These are phyloP conservation scores for Phytophthora ramorum DNA, from an alignment of 352 stramenopile species.

Conservation along the genomic window DNA sequence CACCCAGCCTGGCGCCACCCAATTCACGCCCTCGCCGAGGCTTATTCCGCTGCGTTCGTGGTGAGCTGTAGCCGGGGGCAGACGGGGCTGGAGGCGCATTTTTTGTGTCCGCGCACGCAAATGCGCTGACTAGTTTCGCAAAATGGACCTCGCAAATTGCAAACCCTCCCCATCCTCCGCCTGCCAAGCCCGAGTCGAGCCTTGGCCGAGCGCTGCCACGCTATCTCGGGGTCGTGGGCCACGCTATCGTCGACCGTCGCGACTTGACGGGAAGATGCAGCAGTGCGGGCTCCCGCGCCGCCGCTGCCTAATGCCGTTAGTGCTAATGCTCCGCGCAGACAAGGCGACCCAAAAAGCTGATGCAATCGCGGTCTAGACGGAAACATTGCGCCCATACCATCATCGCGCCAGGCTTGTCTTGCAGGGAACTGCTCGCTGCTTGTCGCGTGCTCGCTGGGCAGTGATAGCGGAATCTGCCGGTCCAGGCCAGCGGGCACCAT, in stretches of 20 bases:
- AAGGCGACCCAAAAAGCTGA: not conserved
- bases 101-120: conserved; percentile 23
- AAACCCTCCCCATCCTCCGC: not conserved
- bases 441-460: not conserved
- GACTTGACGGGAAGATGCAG: conserved; percentile 28
- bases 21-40: not conserved
- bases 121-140: conserved; percentile 13
- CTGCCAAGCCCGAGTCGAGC: not conserved
- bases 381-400: not conserved
- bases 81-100: not conserved
- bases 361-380: not conserved
- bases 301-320: conserved; percentile 7
- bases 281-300: not conserved
- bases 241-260: conserved; percentile 14
- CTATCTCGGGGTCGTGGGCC: conserved; percentile 9
- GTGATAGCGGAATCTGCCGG: conserved; percentile 1
- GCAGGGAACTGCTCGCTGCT: not conserved
- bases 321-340: conserved; percentile 17
- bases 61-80: conserved; percentile 27
- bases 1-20: conserved; percentile 12
- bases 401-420: not conserved
- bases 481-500: no score
- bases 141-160: conserved; percentile 22
- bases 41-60: conserved; percentile 30
- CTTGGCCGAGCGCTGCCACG: not conserved